Evolutionary conservation across 371 early-diverging fungal species (phyloP).

Genomic region (Haplosporangium sp.): DNA sequence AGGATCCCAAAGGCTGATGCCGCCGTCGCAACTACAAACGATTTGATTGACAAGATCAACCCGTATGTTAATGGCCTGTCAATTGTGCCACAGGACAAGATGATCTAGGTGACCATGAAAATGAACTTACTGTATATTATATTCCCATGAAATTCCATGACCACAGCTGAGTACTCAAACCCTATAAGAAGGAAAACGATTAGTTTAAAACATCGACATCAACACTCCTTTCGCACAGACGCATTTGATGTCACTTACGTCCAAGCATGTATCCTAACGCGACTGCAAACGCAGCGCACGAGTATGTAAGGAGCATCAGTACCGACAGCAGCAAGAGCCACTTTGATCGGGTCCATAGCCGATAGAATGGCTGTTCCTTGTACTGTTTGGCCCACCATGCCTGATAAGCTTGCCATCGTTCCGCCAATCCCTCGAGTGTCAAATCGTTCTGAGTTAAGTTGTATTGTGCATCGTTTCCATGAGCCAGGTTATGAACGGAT

Average conservation of each 20-base stretch:
- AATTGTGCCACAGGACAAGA: background rate
- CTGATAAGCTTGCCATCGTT: slow-evolving; percentile 49
- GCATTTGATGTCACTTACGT: slow-evolving; percentile 11
- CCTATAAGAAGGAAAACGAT: slow-evolving; percentile 9
- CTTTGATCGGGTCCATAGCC: slow-evolving; percentile 47
- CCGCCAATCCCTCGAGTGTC: slow-evolving; percentile 42
- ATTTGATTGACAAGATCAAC: background rate
- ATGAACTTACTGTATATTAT: slow-evolving; percentile 41
- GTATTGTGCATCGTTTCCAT: slow-evolving; percentile 18
- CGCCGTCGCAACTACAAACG: slow-evolving; percentile 21
- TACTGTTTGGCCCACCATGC: slow-evolving; percentile 46
- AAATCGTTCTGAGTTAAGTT: slow-evolving; percentile 37
- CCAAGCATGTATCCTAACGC: slow-evolving; percentile 32
- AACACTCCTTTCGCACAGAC: background rate
- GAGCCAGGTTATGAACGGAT: slow-evolving; percentile 11
- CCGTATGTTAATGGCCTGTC: background rate
- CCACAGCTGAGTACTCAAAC: slow-evolving; percentile 33
- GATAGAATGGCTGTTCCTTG: slow-evolving; percentile 42
- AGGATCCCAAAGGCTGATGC: slow-evolving; percentile 27
- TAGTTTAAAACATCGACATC: background rate
- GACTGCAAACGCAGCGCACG: slow-evolving; percentile 27
- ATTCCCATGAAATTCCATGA: slow-evolving; percentile 46
- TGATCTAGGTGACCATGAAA: background rate
- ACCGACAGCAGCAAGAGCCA: slow-evolving; percentile 43
- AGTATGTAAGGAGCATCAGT: slow-evolving; percentile 31